Percentiles rank a stretch among this genome's conserved stretches.
Evolutionary conservation across 495 filamentous ascomycete species (phyloP).

Genomic region (Opeltia flavorubescens): DNA sequence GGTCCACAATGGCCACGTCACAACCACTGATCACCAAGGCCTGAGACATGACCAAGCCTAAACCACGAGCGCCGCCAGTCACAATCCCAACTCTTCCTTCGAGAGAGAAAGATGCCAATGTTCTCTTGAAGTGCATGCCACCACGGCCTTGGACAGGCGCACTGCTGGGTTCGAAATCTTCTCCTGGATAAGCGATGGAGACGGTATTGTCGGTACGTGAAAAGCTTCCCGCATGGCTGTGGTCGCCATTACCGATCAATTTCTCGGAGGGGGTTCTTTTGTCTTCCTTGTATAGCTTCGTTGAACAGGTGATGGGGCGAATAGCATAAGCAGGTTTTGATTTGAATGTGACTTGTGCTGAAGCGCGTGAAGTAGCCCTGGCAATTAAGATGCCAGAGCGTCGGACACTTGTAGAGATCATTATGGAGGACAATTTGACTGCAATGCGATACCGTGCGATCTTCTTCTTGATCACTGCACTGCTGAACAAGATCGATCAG

Average conservation of each 20-base stretch:
- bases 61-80: slow-evolving; percentile 72
- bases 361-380: not conserved
- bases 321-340: slow-evolving; percentile 9
- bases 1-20: slow-evolving; percentile 80
- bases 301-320: slow-evolving; percentile 15
- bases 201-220: slow-evolving; percentile 70
- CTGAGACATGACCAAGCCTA: slow-evolving; percentile 86
- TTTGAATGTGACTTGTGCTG: not conserved
- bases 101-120: slow-evolving; percentile 60
- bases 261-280: slow-evolving; percentile 11
- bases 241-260: slow-evolving; percentile 7
- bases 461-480: too few species aligned
- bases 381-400: not conserved
- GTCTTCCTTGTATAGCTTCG: slow-evolving; percentile 16
- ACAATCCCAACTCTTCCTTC: slow-evolving; percentile 66
- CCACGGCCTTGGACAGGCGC: slow-evolving; percentile 57
- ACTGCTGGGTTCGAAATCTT: slow-evolving; percentile 49
- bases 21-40: slow-evolving; percentile 75
- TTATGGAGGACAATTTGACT: too few species aligned
- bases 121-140: slow-evolving; percentile 55
- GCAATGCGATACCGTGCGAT: too few species aligned
- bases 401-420: not conserved
- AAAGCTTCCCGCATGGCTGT: slow-evolving; percentile 33
- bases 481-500: too few species aligned
- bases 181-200: slow-evolving; percentile 60